These are phyloP conservation scores for Lipomyces chichibuensis DNA, from an alignment of 805 yeast species.

Conservation along the genomic window DNA sequence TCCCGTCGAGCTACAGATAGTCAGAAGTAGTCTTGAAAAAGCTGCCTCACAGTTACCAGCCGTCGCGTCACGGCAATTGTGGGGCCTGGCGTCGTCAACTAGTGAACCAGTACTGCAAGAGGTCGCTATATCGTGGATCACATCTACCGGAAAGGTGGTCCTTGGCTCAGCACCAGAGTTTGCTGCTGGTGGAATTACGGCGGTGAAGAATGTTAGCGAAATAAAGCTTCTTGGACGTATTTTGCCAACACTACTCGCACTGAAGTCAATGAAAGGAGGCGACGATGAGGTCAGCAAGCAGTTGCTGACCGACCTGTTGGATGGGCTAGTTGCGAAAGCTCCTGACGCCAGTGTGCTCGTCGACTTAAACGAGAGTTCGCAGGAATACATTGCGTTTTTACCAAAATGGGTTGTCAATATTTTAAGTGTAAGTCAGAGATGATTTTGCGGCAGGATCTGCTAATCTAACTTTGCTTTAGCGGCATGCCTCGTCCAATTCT, in stretches of 20 bases:
- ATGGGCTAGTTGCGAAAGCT: slow-evolving; percentile 21
- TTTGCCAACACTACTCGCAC: slow-evolving; percentile 12
- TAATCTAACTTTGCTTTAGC: slow-evolving; percentile 5
- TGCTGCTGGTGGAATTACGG: slow-evolving; percentile 13
- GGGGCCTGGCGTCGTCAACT: slow-evolving; percentile 16
- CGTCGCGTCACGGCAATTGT: slow-evolving; percentile 21
- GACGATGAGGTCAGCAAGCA: slow-evolving; percentile 11
- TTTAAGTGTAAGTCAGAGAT: slow-evolving; percentile 15
- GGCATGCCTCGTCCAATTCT: slow-evolving; percentile 19
- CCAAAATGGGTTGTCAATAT: slow-evolving; percentile 26
- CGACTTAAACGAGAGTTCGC: slow-evolving; percentile 8
- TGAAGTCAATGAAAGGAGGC: slow-evolving; percentile 11
- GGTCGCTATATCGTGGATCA: slow-evolving; percentile 17
- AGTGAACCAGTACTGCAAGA: slow-evolving; percentile 21
- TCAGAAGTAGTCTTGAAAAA: slow-evolving; percentile 11
- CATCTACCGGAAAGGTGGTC: slow-evolving; percentile 6
- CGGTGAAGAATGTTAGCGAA: slow-evolving; percentile 2
- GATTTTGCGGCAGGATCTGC: not conserved
- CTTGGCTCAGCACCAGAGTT: slow-evolving; percentile 7
- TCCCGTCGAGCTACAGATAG: slow-evolving; percentile 22
- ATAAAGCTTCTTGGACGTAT: not conserved
- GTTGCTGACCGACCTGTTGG: slow-evolving; percentile 17
- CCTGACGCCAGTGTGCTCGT: slow-evolving; percentile 1
- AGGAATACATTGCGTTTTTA: slow-evolving; percentile 16
- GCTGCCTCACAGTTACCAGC: slow-evolving; percentile 14